These are phyloP conservation scores for Cudoniella acicularis DNA, from an alignment of 495 filamentous ascomycete genomes.

Conservation along the genomic window DNA sequence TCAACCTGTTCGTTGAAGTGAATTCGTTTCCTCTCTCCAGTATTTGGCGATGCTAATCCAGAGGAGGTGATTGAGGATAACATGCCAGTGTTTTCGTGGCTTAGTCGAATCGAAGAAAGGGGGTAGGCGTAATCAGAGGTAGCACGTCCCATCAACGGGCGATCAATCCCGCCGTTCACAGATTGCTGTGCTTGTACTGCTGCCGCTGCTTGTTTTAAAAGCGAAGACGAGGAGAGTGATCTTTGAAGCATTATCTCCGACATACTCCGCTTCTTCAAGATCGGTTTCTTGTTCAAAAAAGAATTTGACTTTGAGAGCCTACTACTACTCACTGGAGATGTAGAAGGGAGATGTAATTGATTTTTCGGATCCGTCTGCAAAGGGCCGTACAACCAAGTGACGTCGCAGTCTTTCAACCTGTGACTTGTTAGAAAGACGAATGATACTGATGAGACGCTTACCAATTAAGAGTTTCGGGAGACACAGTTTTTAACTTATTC, in stretches of 20 bases:
- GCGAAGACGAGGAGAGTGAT: constrained; percentile 84
- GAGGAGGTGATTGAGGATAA: constrained; percentile 58
- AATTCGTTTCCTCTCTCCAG: constrained; percentile 73
- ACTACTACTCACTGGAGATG: constrained; percentile 50
- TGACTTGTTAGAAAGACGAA: constrained; percentile 4
- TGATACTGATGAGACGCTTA: constrained; percentile 5
- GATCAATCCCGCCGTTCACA: constrained; percentile 42
- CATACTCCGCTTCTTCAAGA: constrained; percentile 93
- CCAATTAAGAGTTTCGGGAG: constrained; percentile 28
- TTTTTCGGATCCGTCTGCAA: constrained; percentile 61
- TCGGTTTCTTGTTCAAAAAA: constrained; percentile 80
- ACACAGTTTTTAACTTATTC: constrained; percentile 74
- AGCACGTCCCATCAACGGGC: constrained; percentile 22
- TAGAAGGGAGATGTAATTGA: constrained; percentile 36
- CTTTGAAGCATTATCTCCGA: constrained; percentile 93
- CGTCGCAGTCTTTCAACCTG: constrained; percentile 96
- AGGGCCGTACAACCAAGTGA: constrained; percentile 96
- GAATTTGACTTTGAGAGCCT: constrained; percentile 76
- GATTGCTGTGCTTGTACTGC: constrained; percentile 87
- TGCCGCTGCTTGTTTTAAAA: constrained; percentile 90
- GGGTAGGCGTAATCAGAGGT: constrained; percentile 38
- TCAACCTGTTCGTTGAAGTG: constrained; percentile 95
- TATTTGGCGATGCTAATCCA: constrained; percentile 61
- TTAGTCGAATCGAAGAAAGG: constrained; percentile 53
- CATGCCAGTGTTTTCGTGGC: constrained; percentile 52